These are phyloP conservation scores for Verticillium klebahnii DNA, from an alignment of 2,329 filamentous ascomycete species.

Conservation along the genomic window DNA sequence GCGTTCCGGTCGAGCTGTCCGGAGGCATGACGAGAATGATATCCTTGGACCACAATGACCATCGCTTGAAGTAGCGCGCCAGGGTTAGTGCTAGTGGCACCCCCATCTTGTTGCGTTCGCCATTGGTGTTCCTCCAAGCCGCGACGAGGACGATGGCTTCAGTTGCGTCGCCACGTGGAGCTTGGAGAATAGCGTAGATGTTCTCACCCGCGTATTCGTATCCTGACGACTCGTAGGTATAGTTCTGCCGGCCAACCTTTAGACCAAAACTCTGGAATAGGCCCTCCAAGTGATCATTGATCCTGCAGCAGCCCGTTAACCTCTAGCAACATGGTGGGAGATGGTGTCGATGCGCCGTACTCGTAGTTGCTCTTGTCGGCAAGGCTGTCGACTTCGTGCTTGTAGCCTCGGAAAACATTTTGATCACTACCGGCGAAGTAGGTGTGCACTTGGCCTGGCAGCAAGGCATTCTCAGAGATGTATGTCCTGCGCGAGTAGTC, in stretches of 20 bases:
- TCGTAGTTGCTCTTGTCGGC: slow-evolving; percentile 47
- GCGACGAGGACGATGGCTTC: slow-evolving; percentile 93
- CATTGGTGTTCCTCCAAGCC: slow-evolving; percentile 79
- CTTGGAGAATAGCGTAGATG: slow-evolving; percentile 88
- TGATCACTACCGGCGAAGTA: slow-evolving; percentile 97
- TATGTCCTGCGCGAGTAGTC: slow-evolving; percentile 90
- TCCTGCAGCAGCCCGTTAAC: slow-evolving; percentile 27
- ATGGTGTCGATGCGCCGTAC: slow-evolving; percentile 27
- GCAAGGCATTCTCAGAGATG: slow-evolving; percentile 93
- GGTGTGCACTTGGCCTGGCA: slow-evolving; percentile 94
- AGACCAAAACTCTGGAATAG: slow-evolving; percentile 76
- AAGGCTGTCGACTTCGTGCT: slow-evolving; percentile 71
- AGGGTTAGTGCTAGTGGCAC: slow-evolving; percentile 82
- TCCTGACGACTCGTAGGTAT: slow-evolving; percentile 77
- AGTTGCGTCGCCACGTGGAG: slow-evolving; percentile 90
- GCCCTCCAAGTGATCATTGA: slow-evolving; percentile 67
- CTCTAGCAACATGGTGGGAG: not conserved
- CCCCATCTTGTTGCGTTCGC: slow-evolving; percentile 77
- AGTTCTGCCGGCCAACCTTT: slow-evolving; percentile 84
- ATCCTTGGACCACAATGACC: slow-evolving; percentile 98
- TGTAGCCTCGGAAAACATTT: slow-evolving; percentile 86
- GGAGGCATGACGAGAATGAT: slow-evolving; percentile 88
- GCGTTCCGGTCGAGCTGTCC: slow-evolving; percentile 84
- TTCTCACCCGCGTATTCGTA: slow-evolving; percentile 76
- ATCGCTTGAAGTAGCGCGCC: slow-evolving; percentile 92